These are phyloP conservation scores for Trametes cinnabarina DNA, from an alignment of 768 basidiomycete species.

Conservation along the genomic window DNA sequence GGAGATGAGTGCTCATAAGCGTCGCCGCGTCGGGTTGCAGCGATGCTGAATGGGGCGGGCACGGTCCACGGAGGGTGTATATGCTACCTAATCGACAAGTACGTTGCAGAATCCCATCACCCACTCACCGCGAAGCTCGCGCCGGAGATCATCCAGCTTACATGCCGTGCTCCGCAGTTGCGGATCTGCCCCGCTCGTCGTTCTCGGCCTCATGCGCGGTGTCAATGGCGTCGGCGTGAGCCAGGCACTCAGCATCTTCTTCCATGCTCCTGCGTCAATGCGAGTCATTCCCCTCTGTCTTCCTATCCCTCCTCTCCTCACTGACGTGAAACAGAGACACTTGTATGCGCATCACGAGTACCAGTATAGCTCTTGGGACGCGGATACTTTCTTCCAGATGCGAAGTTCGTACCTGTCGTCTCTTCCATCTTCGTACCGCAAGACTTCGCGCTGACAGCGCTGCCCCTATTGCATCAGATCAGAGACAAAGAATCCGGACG, in stretches of 20 bases:
- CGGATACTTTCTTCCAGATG: slow-evolving; percentile 70
- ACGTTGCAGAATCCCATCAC: no score
- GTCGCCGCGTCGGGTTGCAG: slow-evolving; percentile 30
- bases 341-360: slow-evolving; percentile 56
- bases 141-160: no score
- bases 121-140: no score
- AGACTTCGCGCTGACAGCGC: not conserved
- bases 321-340: slow-evolving; percentile 46
- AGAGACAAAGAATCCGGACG: slow-evolving; percentile 56
- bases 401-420: slow-evolving; percentile 47
- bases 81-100: slow-evolving; percentile 75
- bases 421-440: not conserved
- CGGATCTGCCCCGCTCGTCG: slow-evolving; percentile 66
- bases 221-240: slow-evolving; percentile 75
- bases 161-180: no score
- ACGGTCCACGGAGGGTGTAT: slow-evolving; percentile 77
- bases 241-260: slow-evolving; percentile 65
- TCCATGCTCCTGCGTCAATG: slow-evolving; percentile 67
- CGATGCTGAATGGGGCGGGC: slow-evolving; percentile 73
- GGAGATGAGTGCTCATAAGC: no score
- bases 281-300: slow-evolving; percentile 33
- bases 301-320: not conserved
- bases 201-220: slow-evolving; percentile 57
- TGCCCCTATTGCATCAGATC: slow-evolving; percentile 40
- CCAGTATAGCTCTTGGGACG: slow-evolving; percentile 64